Conservation (phyloP, 2,329 filamentous ascomycete genomes). For the Diaporthe caulivora region DNA sequence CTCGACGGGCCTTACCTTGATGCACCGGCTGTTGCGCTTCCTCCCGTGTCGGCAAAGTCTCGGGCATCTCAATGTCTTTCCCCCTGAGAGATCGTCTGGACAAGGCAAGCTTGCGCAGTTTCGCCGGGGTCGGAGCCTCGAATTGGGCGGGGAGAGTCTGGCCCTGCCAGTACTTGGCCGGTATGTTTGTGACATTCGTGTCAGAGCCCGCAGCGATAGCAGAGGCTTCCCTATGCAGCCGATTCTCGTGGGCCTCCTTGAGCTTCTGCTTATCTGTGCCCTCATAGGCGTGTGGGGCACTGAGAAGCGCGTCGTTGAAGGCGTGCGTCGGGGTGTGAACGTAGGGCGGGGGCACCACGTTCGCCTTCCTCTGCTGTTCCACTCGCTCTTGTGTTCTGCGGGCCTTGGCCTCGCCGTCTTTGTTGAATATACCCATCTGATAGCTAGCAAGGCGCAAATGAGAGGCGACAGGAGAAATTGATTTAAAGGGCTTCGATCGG, state of each 20-base stretch:
- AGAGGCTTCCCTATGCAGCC: background rate
- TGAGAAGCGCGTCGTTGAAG: background rate
- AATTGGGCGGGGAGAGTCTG: background rate
- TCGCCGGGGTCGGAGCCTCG: background rate
- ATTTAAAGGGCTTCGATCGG: background rate
- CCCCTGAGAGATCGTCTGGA: background rate
- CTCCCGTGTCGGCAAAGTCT: background rate
- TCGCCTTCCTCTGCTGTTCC: constrained; percentile 5
- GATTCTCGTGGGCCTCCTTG: background rate
- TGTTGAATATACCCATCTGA: constrained; percentile 12
- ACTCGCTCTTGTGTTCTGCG: constrained; percentile 6
- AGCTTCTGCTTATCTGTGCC: background rate
- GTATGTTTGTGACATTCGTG: background rate
- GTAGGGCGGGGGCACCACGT: background rate
- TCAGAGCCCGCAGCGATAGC: background rate
- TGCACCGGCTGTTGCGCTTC: background rate
- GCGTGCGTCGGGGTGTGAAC: background rate
- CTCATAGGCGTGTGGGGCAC: background rate
- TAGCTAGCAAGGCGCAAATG: background rate
- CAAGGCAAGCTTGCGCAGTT: background rate
- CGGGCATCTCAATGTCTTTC: background rate
- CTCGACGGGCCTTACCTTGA: background rate
- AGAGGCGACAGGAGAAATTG: no score
- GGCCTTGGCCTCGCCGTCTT: background rate
- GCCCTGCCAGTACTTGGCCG: constrained; percentile 20